Base-by-base conservation (phyloP, 371 early-diverging fungal genomes). In the Phascolomyces articulosus region DNA sequence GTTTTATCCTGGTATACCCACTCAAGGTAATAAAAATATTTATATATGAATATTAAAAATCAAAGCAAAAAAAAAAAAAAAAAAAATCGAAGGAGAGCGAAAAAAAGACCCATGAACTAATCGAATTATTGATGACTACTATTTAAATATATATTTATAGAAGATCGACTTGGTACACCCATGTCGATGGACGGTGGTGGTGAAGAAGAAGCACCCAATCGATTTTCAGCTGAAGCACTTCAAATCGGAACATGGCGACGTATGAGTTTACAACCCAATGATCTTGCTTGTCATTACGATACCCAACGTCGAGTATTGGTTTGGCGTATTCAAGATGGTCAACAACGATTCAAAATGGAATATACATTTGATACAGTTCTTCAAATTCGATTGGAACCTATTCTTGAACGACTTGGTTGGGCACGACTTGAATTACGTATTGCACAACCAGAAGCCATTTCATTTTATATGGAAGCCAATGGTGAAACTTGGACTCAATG, bases 181-280 rank as follows among this genome's bases (percentile, higher is more conserved):
- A 71, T 71, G 71, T 71, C 71, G 15, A 60, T 70, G 57, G 66
- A 65, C 21, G 66, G 58, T 16, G 40, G 49, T 21, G 49, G 48
- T 24, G 62, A 55, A 6, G 64, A 64, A 24, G 70, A 65, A 7
- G 41, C 10, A 16, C 63, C 55, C 40, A 40, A 64, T 27, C 63
- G 67, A 8, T 64, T 83, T 65, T 79, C 77, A 66, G 87, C 77
- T 26, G 85, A 89, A 62, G 85, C 89, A 26, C 75, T 93, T 51
- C 76, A 85, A 28, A 90, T 93, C 59, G 93, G 93, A 23, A 87
- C 86, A 2, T 93, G 93, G 93, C 88, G 90, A 59, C 84, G 93
- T 47, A 83, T 91, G 73, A 74, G 77, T 20, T 74, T 85, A 31
- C 71, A 77, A 26, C 51, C 70, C 40, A 75, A 82, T 0, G 90